A percentile compares a stretch with the other conserved stretches of the same genome.
Conservation (phyloP, 2,329 filamentous ascomycete genomes). For the Ceratocystiopsis brevicomis region DNA sequence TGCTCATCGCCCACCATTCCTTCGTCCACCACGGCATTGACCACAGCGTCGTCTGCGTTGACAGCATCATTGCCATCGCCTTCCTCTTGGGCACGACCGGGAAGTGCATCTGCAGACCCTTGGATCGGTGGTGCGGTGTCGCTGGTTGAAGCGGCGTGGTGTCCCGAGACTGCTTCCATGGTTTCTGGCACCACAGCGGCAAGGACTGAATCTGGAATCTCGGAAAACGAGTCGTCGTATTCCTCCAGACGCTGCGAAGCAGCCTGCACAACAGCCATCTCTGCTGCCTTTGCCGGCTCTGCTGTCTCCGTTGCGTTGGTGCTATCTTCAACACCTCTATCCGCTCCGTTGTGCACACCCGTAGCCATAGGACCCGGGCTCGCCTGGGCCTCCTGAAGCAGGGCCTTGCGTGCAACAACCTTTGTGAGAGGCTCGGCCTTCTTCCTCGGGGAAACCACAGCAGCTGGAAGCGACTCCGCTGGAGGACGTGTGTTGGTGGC, state of each 20-base stretch:
- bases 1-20: constrained; percentile 3
- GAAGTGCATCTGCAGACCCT: too few relatives aligned
- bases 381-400: neutral
- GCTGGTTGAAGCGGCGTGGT: too few relatives aligned
- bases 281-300: too few relatives aligned
- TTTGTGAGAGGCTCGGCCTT: constrained; percentile 6
- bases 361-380: too few relatives aligned
- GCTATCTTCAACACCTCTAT: neutral
- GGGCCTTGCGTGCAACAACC: constrained; percentile 6
- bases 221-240: constrained; percentile 39
- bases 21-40: neutral
- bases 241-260: neutral
- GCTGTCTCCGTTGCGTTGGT: neutral
- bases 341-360: too few relatives aligned
- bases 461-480: neutral
- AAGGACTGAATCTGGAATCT: constrained; percentile 32
- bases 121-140: too few relatives aligned
- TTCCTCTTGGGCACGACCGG: too few relatives aligned
- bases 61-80: too few relatives aligned
- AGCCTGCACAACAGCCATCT: too few relatives aligned
- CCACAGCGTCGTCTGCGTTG: neutral
- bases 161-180: constrained; percentile 3
- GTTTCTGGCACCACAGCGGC: constrained; percentile 25
- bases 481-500: neutral
- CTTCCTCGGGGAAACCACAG: constrained; percentile 2